Evolutionary conservation across 495 filamentous ascomycete species (phyloP).

Genomic region (Monascus purpureus): DNA sequence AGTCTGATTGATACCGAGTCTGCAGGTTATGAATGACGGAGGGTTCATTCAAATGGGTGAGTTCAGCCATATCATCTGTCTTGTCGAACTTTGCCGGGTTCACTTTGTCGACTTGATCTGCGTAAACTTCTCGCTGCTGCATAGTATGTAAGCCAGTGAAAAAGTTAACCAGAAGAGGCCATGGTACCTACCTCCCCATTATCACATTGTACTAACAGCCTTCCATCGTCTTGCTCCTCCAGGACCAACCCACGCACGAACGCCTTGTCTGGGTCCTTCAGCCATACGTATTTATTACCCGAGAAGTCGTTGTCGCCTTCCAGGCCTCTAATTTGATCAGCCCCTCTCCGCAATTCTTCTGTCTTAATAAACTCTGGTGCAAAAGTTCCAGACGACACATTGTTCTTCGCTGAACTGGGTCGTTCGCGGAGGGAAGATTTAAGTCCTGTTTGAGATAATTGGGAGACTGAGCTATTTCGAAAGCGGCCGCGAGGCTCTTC

Average conservation of each 20-base stretch:
- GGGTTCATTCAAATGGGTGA: constrained; percentile 94
- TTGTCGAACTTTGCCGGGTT: constrained; percentile 99
- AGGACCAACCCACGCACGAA: constrained; percentile 89
- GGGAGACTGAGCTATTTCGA: constrained; percentile 43
- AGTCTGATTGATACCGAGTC: constrained; percentile 80
- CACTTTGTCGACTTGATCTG: constrained; percentile 88
- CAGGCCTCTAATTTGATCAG: constrained; percentile 59
- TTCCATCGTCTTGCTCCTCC: constrained; percentile 54
- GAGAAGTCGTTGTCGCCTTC: constrained; percentile 98
- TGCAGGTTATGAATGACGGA: constrained; percentile 97
- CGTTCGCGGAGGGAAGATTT: constrained; percentile 26
- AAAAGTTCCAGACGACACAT: constrained; percentile 61
- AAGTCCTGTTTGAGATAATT: constrained; percentile 18
- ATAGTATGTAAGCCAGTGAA: constrained; percentile 5
- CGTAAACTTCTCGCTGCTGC: constrained; percentile 74
- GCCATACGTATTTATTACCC: constrained; percentile 97
- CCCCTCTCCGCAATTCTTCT: constrained; percentile 51
- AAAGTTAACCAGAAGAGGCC: neutral
- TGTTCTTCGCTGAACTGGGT: constrained; percentile 45
- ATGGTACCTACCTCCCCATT: constrained; percentile 64
- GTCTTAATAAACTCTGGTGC: constrained; percentile 89
- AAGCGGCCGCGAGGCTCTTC: constrained; percentile 32
- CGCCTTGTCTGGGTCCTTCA: constrained; percentile 70
- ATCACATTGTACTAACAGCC: constrained; percentile 77
- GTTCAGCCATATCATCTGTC: constrained; percentile 96